phyloP scores from a whole-genome alignment of 805 yeast species.

The Saturnispora ahearnii region DNA sequence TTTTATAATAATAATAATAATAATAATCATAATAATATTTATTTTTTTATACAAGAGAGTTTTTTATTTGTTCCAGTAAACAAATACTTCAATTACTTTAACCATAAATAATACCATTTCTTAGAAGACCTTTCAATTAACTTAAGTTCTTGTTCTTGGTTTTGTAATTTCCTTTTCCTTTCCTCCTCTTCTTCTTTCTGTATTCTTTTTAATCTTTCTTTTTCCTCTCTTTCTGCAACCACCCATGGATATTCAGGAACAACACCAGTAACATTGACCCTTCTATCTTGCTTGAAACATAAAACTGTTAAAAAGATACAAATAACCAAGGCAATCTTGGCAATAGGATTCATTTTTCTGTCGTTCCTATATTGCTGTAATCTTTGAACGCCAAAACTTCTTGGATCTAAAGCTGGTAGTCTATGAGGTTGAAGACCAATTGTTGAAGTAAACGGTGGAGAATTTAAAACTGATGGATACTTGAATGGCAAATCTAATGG shows the following conservation, averaged over 20 bases:
- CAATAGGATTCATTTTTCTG: slow-evolving; percentile 47
- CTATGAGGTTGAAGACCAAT: slow-evolving; percentile 25
- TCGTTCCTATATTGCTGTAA: slow-evolving; percentile 36
- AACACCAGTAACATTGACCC: slow-evolving; percentile 22
- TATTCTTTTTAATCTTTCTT: slow-evolving; percentile 6
- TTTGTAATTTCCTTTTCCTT: not conserved
- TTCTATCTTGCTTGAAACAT: slow-evolving; percentile 48
- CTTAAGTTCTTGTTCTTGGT: not conserved
- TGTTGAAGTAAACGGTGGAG: slow-evolving; percentile 21
- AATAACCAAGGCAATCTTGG: slow-evolving; percentile 43
- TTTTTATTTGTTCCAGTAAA: not conserved
- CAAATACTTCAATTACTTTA: slow-evolving; percentile 14
- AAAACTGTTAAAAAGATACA: slow-evolving; percentile 38
- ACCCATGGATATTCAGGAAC: slow-evolving; percentile 27
- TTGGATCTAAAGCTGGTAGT: slow-evolving; percentile 31
- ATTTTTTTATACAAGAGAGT: too few species aligned
- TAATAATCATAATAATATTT: too few species aligned
- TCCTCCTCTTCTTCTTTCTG: slow-evolving; percentile 12
- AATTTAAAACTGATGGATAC: slow-evolving; percentile 29
- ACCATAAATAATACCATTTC: slow-evolving; percentile 48
- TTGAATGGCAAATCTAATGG: slow-evolving; percentile 58
- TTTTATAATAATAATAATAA: too few species aligned
- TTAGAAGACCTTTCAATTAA: not conserved
- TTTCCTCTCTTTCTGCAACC: slow-evolving; percentile 13
- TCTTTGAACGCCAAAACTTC: slow-evolving; percentile 33